Conservation (phyloP, 2,329 filamentous ascomycete genomes). For the Phialocephala sp. region DNA sequence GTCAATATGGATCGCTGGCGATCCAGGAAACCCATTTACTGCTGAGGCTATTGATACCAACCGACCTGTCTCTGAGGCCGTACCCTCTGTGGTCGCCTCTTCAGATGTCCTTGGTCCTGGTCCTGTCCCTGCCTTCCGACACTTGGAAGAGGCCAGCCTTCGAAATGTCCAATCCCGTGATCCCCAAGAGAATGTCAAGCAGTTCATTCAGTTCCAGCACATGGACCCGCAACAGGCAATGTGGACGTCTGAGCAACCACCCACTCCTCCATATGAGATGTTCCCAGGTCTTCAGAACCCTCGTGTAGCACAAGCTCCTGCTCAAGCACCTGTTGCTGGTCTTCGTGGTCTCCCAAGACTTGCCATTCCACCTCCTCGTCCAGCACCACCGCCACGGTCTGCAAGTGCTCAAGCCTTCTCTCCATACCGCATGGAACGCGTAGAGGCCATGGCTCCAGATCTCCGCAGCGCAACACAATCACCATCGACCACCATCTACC, state of each 20-base stretch:
- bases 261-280: slow-evolving; percentile 73
- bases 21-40: slow-evolving; percentile 78
- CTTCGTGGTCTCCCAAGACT: slow-evolving; percentile 67
- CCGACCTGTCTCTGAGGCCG: slow-evolving; percentile 74
- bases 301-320: slow-evolving; percentile 41
- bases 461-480: slow-evolving; percentile 55
- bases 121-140: slow-evolving; percentile 65
- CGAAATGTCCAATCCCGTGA: slow-evolving; percentile 74
- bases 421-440: slow-evolving; percentile 59
- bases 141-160: slow-evolving; percentile 76
- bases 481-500: slow-evolving; percentile 68
- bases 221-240: slow-evolving; percentile 49
- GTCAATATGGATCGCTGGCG: slow-evolving; percentile 76
- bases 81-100: slow-evolving; percentile 86
- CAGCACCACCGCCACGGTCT: slow-evolving; percentile 37
- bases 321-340: slow-evolving; percentile 44
- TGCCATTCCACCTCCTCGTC: slow-evolving; percentile 56
- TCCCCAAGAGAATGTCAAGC: slow-evolving; percentile 89
- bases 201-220: slow-evolving; percentile 88
- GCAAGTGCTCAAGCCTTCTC: slow-evolving; percentile 47
- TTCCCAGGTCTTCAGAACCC: slow-evolving; percentile 53
- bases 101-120: slow-evolving; percentile 85
- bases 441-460: slow-evolving; percentile 58
- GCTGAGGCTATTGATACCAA: slow-evolving; percentile 51
- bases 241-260: slow-evolving; percentile 61